Conservation (phyloP, 495 filamentous ascomycete species). For the Hyaloscypha hepaticicola region DNA sequence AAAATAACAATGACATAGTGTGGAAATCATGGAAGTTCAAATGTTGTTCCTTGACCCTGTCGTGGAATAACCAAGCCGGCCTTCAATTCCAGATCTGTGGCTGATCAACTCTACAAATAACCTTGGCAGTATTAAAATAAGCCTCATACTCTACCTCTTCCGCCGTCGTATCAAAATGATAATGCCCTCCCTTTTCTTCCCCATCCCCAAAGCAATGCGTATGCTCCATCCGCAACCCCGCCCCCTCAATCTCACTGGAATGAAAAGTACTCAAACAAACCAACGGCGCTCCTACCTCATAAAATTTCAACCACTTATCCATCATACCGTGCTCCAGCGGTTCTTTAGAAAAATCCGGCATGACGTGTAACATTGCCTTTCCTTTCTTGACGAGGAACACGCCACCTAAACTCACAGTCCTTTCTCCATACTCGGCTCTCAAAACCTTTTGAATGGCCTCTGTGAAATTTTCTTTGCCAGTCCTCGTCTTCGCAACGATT, state of each 20-base stretch:
- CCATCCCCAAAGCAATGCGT: conserved; percentile 40
- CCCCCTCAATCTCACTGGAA: conserved; percentile 36
- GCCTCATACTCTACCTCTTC: conserved; percentile 43
- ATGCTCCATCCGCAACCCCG: conserved; percentile 44
- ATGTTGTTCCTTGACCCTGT: too few relatives aligned
- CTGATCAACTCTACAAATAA: conserved; percentile 39
- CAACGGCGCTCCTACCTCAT: conserved; percentile 37
- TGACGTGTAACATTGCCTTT: conserved; percentile 41
- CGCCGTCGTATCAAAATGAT: conserved; percentile 38
- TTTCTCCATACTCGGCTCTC: conserved; percentile 32
- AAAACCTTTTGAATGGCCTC: conserved; percentile 36
- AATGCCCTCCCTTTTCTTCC: conserved; percentile 37
- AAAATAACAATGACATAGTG: neutral
- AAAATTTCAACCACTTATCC: conserved; percentile 40
- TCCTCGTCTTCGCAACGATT: conserved; percentile 34
- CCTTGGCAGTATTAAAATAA: conserved; percentile 39
- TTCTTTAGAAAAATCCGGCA: conserved; percentile 42
- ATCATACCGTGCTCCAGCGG: conserved; percentile 35
- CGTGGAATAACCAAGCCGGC: too few relatives aligned
- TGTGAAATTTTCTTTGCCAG: conserved; percentile 36
- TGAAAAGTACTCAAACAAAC: conserved; percentile 43
- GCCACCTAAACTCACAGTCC: conserved; percentile 38
- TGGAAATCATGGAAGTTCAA: too few relatives aligned
- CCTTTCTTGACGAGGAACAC: conserved; percentile 40
- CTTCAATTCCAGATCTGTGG: too few relatives aligned